Percentiles rank a stretch among this genome's conserved stretches.
Conservation (phyloP, 2,329 filamentous ascomycete species). For the Fulvia fulva region DNA sequence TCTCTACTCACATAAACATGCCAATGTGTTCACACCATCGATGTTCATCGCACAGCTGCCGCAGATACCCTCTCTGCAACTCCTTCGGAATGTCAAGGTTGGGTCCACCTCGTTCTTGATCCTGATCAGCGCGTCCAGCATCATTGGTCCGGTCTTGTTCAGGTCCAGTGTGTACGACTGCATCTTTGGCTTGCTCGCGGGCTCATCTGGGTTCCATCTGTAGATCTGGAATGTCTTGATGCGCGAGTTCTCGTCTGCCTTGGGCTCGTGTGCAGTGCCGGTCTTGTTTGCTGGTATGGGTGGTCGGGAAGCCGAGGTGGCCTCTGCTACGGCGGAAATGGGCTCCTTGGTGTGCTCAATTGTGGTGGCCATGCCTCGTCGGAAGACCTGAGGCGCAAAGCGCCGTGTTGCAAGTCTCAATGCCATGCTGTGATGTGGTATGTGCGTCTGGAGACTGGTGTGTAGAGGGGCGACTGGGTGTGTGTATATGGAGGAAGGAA, state of each 20-base stretch:
- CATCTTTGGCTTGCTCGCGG: constrained; percentile 89
- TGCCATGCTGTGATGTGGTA: constrained; percentile 29
- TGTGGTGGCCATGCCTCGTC: constrained; percentile 36
- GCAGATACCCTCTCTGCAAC: constrained; percentile 97
- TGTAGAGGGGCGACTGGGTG: constrained; percentile 3
- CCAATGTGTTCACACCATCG: constrained; percentile 95
- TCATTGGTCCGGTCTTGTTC: constrained; percentile 99
- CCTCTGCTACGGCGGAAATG: constrained; percentile 28
- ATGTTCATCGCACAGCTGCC: constrained; percentile 99
- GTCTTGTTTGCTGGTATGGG: constrained; percentile 50
- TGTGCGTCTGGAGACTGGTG: constrained; percentile 8
- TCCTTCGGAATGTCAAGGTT: constrained; percentile 90
- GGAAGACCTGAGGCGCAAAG: constrained; percentile 32
- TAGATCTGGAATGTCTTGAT: constrained; percentile 98
- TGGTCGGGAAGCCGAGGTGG: constrained; percentile 29
- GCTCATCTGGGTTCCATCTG: constrained; percentile 94
- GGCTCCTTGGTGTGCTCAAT: constrained; percentile 33
- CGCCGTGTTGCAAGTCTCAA: constrained; percentile 36
- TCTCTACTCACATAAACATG: constrained; percentile 79
- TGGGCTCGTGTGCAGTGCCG: constrained; percentile 59
- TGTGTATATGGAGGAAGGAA: constrained; percentile 6
- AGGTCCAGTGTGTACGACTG: constrained; percentile 92
- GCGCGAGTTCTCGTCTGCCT: constrained; percentile 52
- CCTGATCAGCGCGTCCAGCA: constrained; percentile 90
- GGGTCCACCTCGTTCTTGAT: constrained; percentile 99